Evolutionary conservation across 2,329 filamentous ascomycete species (phyloP).

Genomic region (Tolypocladium sp.): DNA sequence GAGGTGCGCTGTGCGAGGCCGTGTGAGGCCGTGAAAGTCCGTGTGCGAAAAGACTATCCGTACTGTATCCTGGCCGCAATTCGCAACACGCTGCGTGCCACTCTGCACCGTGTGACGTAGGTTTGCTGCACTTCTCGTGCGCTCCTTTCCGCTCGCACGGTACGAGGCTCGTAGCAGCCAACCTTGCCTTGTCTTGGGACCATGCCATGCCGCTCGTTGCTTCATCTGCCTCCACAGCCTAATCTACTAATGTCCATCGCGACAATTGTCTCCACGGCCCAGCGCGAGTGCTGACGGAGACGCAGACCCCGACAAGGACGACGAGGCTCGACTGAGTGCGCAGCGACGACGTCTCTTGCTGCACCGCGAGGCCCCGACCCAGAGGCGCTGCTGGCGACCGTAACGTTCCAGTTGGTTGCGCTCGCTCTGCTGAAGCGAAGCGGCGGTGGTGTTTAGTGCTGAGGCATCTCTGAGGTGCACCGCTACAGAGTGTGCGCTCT

Average conservation of each 20-base stretch:
- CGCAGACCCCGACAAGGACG: conserved; percentile 2
- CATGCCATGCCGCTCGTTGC: conserved; percentile 1
- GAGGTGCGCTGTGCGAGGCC: neutral
- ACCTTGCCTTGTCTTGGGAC: conserved; percentile 6
- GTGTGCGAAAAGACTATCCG: neutral
- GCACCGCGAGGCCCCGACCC: neutral
- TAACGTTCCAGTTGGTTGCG: neutral
- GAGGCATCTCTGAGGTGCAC: conserved; percentile 2
- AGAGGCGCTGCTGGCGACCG: neutral
- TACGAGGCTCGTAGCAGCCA: conserved; percentile 3
- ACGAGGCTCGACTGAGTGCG: neutral
- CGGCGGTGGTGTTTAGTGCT: neutral
- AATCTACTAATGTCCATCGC: conserved; percentile 12
- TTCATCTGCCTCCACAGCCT: conserved; percentile 10
- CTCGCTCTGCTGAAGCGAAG: neutral
- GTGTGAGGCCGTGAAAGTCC: too few species aligned
- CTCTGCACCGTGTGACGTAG: conserved; percentile 1
- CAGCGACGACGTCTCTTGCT: too few species aligned
- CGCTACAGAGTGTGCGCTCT: conserved; percentile 2
- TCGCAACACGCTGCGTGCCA: neutral
- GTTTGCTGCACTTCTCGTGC: neutral
- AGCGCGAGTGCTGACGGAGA: conserved; percentile 12
- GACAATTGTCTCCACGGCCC: conserved; percentile 14
- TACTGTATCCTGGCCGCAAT: neutral
- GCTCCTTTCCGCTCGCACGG: conserved; percentile 5